Evolutionary conservation across 2,329 filamentous ascomycete genomes (phyloP), one percentile per base, ranked within the genome.

Genomic region (Tolypocladium nubicola): DNA sequence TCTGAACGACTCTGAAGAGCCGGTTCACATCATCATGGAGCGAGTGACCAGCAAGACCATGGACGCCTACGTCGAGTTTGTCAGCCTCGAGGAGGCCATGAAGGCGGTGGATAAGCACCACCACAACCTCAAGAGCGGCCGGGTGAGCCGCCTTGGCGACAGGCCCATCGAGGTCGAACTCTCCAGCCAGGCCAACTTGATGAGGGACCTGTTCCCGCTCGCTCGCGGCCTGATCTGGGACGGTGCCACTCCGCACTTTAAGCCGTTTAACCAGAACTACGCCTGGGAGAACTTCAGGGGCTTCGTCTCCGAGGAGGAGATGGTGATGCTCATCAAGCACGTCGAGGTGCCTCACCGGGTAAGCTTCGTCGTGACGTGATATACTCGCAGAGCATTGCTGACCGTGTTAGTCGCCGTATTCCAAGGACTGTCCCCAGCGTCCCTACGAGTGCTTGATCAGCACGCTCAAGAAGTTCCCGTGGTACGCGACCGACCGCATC

Each of bases 361-460:
- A 73, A 73, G 81, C 23, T 7, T 30, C 7, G 14, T n/a, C 30
- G 19, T 16, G 19, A 37, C 19, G 19, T 16, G 19, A 37, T 10
- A 13, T 10, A 4, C 21, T 47, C 49, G 47, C 14, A 35, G 39
- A 43, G 13, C n/a, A 43, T 19, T 37, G 21, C 63, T 61, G 23
- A 62, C 52, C 16, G 6, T 1, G 53, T 19, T 5, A 86, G 82
- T 83, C 82, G 14, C 79, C 80, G 0, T 87, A 82, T 65, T 78
- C 81, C 10, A 77, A 75, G 57, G 76, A 83, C 33, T 85, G 82
- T 62, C 82, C 83, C 0, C 83, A 87, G 69, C 79, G 85, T 16
- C 80, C 83, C 1, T 87, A 81, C 57, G 85, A 88, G 71, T 84
- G 78, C 65, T 73, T 87, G 64, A 84, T 87, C 62, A 85, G 81